A percentile compares a stretch with the other conserved stretches of the same genome.
phyloP scores from a whole-genome alignment of 306 rosid species.

The Quercus rubra region DNA sequence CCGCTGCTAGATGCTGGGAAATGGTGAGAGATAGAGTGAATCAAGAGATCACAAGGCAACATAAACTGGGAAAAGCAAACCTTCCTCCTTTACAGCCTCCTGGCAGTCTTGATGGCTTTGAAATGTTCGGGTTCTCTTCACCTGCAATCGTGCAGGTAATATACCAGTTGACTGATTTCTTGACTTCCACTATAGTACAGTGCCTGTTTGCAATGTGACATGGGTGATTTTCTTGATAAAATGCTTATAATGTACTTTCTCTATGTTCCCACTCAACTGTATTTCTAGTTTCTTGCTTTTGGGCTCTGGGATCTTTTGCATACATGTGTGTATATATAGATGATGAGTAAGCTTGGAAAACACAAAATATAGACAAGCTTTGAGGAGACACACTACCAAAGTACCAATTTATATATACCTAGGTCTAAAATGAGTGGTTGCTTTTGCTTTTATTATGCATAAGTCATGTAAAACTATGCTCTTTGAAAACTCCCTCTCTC shows the following conservation, averaged over 20 bases:
- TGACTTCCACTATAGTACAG: neutral
- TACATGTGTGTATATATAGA: neutral
- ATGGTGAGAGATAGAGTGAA: conserved; percentile 91
- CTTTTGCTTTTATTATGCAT: neutral
- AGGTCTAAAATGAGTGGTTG: neutral
- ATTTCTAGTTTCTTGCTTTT: neutral
- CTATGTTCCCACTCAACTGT: neutral
- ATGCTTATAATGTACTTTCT: neutral
- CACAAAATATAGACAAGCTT: neutral
- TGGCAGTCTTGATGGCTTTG: conserved; percentile 96
- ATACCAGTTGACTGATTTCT: conserved; percentile 5
- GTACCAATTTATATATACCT: neutral
- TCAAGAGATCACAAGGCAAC: conserved; percentile 85
- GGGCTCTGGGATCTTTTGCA: too few species aligned
- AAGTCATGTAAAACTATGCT: neutral
- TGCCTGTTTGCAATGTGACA: neutral
- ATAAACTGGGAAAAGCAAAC: conserved; percentile 65
- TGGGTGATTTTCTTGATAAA: neutral
- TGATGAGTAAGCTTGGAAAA: neutral
- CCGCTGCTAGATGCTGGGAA: conserved; percentile 87
- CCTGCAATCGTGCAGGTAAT: conserved; percentile 96
- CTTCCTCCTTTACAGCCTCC: conserved; percentile 99
- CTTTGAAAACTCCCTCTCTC: neutral
- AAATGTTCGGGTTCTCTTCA: conserved; percentile 97
- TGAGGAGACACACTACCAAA: neutral